phyloP scores from a whole-genome alignment of 371 early-diverging fungal species.

The Coemansia sp. region DNA sequence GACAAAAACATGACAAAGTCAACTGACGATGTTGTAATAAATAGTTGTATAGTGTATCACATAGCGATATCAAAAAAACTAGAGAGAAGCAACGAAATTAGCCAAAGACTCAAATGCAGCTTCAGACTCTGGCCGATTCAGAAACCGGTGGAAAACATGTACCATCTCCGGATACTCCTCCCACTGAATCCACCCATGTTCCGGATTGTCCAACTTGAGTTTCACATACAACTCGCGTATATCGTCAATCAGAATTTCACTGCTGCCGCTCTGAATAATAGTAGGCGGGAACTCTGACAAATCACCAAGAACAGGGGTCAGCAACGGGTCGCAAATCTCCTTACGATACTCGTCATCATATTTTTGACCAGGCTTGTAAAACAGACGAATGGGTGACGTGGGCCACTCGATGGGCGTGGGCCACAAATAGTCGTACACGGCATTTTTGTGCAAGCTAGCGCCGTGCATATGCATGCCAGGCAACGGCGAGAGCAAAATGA shows the following conservation, averaged over 20 bases:
- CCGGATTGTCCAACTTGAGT: conserved; percentile 11
- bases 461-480: not conserved
- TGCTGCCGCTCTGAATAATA: conserved; percentile 56
- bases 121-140: conserved; percentile 5
- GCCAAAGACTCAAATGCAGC: conserved; percentile 15
- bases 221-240: conserved; percentile 17
- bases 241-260: conserved; percentile 60
- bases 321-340: conserved; percentile 12
- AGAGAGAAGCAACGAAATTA: conserved; percentile 3
- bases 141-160: conserved; percentile 34
- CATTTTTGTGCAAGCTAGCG: not conserved
- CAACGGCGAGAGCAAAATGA: conserved; percentile 20
- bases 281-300: conserved; percentile 54
- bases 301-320: conserved; percentile 17
- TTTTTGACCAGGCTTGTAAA: conserved; percentile 27
- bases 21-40: too few species aligned
- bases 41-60: too few species aligned
- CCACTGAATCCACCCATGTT: not conserved
- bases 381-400: conserved; percentile 22
- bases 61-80: not conserved
- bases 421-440: conserved; percentile 8
- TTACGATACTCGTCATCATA: conserved; percentile 7
- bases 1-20: too few species aligned
- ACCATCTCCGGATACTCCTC: conserved; percentile 37
- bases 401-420: conserved; percentile 20